Evolutionary conservation across 108 stramenopile species (phyloP).

Genomic region (Cyclotella atomus): DNA sequence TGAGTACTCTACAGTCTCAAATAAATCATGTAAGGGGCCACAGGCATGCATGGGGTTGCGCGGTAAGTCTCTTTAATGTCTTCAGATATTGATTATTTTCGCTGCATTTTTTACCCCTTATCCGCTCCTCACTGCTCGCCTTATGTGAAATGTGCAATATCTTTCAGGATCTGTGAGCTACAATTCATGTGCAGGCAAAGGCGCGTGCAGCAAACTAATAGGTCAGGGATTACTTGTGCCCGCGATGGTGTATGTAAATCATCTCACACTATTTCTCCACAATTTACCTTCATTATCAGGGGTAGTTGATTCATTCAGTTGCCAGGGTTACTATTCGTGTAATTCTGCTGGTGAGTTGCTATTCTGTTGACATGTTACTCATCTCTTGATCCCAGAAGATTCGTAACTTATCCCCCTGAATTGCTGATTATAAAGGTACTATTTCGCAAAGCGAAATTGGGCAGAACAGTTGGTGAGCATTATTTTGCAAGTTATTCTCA

Average conservation of each 20-base stretch:
- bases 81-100: no score
- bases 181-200: no score
- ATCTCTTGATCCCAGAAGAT: no score
- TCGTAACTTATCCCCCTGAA: neutral
- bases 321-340: neutral
- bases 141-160: no score
- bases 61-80: neutral
- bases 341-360: neutral
- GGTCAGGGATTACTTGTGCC: no score
- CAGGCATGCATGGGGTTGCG: neutral
- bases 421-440: neutral
- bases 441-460: neutral
- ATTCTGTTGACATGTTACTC: no score
- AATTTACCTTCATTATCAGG: neutral
- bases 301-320: neutral
- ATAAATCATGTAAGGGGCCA: neutral
- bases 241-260: neutral
- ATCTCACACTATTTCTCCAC: no score
- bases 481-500: neutral
- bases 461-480: neutral
- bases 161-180: no score
- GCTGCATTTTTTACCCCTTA: no score
- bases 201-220: no score
- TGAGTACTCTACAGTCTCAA: neutral
- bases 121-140: no score